Conservation (phyloP, 2,329 filamentous ascomycete species). For the Pyricularia pennisetigena region DNA sequence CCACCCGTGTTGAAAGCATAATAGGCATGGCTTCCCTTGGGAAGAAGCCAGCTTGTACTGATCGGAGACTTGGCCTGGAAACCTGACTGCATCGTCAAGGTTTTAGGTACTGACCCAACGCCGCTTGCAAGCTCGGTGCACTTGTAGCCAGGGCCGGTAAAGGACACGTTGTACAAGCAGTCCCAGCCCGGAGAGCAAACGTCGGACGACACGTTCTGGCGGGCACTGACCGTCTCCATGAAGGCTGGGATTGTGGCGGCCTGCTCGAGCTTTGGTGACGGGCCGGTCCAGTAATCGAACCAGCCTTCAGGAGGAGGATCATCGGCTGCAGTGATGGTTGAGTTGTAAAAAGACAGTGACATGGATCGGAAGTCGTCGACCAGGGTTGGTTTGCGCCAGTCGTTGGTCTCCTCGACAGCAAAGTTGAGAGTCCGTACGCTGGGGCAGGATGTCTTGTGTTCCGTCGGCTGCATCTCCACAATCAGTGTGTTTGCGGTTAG, state of each 20-base stretch:
- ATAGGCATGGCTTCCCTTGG: conserved; percentile 22
- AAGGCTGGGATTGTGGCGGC: conserved; percentile 13
- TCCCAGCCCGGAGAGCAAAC: conserved; percentile 28
- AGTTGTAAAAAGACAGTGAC: conserved; percentile 17
- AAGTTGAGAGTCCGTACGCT: conserved; percentile 19
- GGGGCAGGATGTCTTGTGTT: conserved; percentile 10
- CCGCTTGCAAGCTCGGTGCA: conserved; percentile 23
- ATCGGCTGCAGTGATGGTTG: conserved; percentile 11
- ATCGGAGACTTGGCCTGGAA: conserved; percentile 18
- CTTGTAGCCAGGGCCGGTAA: conserved; percentile 28
- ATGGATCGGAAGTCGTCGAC: conserved; percentile 14
- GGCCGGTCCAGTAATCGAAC: conserved; percentile 18
- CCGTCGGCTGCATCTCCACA: conserved; percentile 12
- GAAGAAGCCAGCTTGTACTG: conserved; percentile 19
- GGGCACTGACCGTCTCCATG: conserved; percentile 13
- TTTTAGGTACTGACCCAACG: conserved; percentile 14
- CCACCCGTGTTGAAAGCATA: conserved; percentile 19
- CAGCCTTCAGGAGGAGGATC: conserved; percentile 12
- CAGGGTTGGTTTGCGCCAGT: conserved; percentile 14
- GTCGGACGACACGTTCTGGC: conserved; percentile 20
- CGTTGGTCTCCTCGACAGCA: conserved; percentile 13
- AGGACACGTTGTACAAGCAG: conserved; percentile 26
- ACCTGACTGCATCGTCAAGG: conserved; percentile 15
- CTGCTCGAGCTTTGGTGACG: conserved; percentile 11
- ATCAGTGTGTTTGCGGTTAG: conserved; percentile 18